phyloP scores from a whole-genome alignment of 2,329 filamentous ascomycete genomes.

The Xylaria sp. region DNA sequence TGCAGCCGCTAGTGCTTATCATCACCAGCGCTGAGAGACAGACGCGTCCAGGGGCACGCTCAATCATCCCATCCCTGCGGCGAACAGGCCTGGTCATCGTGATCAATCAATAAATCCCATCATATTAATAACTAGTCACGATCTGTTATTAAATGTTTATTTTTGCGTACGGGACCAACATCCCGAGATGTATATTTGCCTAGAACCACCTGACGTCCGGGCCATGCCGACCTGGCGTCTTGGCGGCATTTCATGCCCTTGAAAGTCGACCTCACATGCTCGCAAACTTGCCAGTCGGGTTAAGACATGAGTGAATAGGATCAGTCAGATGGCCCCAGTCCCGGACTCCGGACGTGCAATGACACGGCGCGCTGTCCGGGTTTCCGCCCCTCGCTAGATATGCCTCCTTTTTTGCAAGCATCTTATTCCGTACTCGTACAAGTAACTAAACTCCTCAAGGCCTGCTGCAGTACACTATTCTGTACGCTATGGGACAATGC shows the following conservation, averaged over 20 bases:
- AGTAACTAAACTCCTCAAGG: background rate
- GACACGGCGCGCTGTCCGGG: background rate
- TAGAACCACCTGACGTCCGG: conserved; percentile 11
- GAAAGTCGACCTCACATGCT: too few species aligned
- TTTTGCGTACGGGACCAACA: too few species aligned
- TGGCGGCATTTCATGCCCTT: background rate
- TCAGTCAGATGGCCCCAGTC: background rate
- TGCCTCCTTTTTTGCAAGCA: background rate
- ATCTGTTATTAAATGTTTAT: background rate
- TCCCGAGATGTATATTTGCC: background rate
- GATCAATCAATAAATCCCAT: background rate
- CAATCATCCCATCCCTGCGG: too few species aligned
- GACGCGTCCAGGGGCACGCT: too few species aligned
- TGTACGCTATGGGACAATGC: too few species aligned
- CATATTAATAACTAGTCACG: too few species aligned
- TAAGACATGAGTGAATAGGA: background rate
- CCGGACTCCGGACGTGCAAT: background rate
- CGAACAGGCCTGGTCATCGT: background rate
- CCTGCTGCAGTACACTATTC: background rate
- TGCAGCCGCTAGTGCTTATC: too few species aligned
- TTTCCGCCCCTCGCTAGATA: background rate
- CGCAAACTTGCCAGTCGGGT: background rate
- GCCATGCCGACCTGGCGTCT: conserved; percentile 12
- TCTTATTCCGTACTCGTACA: background rate
- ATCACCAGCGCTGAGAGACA: too few species aligned